Evolutionary conservation across 192 early-diverging fungal species (phyloP).

Genomic region (Coemansia sp.): DNA sequence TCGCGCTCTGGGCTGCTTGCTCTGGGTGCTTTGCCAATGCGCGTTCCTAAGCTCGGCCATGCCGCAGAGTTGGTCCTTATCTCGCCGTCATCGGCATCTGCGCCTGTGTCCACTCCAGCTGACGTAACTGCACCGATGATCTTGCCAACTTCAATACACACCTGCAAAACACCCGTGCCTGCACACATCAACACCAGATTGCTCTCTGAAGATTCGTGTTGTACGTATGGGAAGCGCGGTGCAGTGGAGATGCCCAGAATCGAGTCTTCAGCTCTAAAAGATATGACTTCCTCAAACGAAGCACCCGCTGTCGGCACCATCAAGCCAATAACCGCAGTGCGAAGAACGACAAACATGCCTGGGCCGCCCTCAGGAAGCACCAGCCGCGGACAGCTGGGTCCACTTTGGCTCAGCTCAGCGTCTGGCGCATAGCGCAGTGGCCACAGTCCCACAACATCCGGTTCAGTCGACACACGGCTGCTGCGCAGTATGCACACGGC

Average conservation of each 20-base stretch:
- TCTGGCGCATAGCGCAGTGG: conserved; percentile 9
- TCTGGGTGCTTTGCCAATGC: conserved; percentile 4
- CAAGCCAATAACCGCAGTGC: conserved; percentile 7
- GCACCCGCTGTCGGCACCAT: conserved; percentile 8
- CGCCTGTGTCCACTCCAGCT: background rate
- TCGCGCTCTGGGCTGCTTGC: conserved; percentile 8
- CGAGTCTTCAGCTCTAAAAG: conserved; percentile 23
- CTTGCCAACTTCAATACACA: conserved; percentile 19
- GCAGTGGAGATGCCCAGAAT: conserved; percentile 17
- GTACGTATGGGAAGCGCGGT: conserved; percentile 5
- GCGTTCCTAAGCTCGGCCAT: background rate
- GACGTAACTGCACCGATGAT: background rate
- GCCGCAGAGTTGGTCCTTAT: background rate
- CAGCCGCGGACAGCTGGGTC: conserved; percentile 12
- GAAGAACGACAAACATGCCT: conserved; percentile 21
- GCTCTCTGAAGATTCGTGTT: conserved; percentile 13
- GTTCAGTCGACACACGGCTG: conserved; percentile 17
- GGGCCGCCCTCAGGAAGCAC: conserved; percentile 32
- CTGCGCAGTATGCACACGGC: conserved; percentile 18
- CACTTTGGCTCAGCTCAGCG: conserved; percentile 4
- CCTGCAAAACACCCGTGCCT: conserved; percentile 32
- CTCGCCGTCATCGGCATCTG: background rate
- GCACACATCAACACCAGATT: conserved; percentile 25
- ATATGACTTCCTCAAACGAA: conserved; percentile 29
- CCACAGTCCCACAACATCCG: conserved; percentile 23